Conservation (phyloP, 345 rosid genomes). For the Citrus unshiu region DNA sequence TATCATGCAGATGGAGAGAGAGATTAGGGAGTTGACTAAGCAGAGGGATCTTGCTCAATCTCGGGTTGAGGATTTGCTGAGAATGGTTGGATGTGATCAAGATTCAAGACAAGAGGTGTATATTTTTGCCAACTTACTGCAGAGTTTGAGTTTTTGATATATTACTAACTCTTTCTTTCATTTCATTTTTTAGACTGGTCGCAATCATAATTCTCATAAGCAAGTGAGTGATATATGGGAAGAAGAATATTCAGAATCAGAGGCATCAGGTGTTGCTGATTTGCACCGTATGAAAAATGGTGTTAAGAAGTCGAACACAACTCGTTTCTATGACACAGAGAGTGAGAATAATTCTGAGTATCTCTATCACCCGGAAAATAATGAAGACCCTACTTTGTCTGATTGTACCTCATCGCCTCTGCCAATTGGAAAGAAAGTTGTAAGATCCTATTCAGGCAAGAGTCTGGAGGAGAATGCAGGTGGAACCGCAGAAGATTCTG, state of each 20-base stretch:
- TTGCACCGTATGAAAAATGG: constrained; percentile 14
- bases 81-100: constrained; percentile 54
- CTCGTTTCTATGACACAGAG: constrained; percentile 33
- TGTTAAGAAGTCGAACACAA: constrained; percentile 20
- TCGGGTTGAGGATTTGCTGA: constrained; percentile 69
- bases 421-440: constrained; percentile 40
- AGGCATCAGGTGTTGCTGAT: constrained; percentile 49
- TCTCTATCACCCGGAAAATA: constrained; percentile 24
- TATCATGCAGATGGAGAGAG: constrained; percentile 75
- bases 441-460: constrained; percentile 33
- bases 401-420: constrained; percentile 44
- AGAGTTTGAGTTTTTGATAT: neutral
- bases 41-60: constrained; percentile 88
- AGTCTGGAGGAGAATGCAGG: constrained; percentile 33
- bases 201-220: constrained; percentile 29
- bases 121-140: neutral
- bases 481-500: constrained; percentile 39
- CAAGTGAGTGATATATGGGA: constrained; percentile 55
- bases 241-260: constrained; percentile 62
- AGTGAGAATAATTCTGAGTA: constrained; percentile 39
- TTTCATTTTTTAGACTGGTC: constrained; percentile 36
- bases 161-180: constrained; percentile 17
- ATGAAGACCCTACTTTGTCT: constrained; percentile 39
- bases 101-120: constrained; percentile 50
- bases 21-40: constrained; percentile 68